These are phyloP conservation scores for Amphirosellinia nigrospora DNA, from an alignment of 495 filamentous ascomycete species.

Conservation along the genomic window DNA sequence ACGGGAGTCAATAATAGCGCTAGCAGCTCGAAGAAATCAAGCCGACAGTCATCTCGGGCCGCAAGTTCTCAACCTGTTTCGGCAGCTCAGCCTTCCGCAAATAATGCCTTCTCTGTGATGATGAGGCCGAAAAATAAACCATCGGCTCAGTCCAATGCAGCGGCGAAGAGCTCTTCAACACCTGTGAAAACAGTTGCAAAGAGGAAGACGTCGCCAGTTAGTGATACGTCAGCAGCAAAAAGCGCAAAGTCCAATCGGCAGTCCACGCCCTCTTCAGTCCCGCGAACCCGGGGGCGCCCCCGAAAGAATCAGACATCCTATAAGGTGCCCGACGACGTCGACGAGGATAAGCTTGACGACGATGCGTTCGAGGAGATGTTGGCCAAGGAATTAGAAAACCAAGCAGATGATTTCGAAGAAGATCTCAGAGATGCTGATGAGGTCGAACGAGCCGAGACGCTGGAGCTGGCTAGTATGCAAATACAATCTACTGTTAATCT, in stretches of 20 bases:
- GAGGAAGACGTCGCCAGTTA: conserved; percentile 48
- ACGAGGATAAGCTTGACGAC: conserved; percentile 79
- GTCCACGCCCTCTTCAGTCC: conserved; percentile 64
- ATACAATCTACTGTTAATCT: background rate
- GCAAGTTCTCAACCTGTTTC: conserved; percentile 35
- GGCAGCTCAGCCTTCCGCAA: conserved; percentile 27
- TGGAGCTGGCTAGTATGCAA: conserved; percentile 77
- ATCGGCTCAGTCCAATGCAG: conserved; percentile 30
- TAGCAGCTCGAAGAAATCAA: conserved; percentile 40
- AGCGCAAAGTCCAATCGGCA: conserved; percentile 73
- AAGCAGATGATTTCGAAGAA: conserved; percentile 58
- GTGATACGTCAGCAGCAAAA: conserved; percentile 55
- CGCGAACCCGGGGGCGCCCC: conserved; percentile 48
- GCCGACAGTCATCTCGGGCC: conserved; percentile 46
- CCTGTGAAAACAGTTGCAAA: conserved; percentile 45
- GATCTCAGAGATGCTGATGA: conserved; percentile 60
- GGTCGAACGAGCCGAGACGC: conserved; percentile 69
- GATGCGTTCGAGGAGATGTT: conserved; percentile 74
- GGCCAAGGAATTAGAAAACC: conserved; percentile 62
- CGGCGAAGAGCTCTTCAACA: conserved; percentile 23
- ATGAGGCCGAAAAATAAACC: conserved; percentile 48
- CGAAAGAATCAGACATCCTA: conserved; percentile 51
- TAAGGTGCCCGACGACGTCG: conserved; percentile 55
- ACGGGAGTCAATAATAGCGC: conserved; percentile 50
- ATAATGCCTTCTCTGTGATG: conserved; percentile 55